Evolutionary conservation across 192 early-diverging fungal genomes (phyloP).

Genomic region (Podila horticola): DNA sequence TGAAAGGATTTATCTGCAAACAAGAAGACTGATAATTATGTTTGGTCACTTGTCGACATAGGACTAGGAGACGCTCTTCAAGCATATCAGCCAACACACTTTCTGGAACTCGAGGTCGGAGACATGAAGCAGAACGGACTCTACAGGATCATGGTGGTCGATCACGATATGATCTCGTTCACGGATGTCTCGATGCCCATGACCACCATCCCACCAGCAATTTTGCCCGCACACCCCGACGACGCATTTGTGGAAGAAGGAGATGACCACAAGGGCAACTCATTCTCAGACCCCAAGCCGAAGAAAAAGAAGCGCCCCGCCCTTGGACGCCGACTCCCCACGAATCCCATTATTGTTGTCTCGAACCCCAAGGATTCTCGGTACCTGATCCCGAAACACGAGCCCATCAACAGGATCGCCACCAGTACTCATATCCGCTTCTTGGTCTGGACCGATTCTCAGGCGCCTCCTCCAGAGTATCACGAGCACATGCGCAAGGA

Average conservation of each 20-base stretch:
- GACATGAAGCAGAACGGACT: slow-evolving; percentile 91
- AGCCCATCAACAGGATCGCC: slow-evolving; percentile 73
- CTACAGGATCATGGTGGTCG: slow-evolving; percentile 88
- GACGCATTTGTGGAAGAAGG: not conserved
- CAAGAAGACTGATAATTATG: not conserved
- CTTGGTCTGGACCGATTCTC: slow-evolving; percentile 73
- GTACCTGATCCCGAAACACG: slow-evolving; percentile 74
- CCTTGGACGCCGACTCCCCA: slow-evolving; percentile 55
- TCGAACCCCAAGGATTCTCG: slow-evolving; percentile 91
- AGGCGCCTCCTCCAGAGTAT: slow-evolving; percentile 28
- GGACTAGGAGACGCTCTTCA: slow-evolving; percentile 69
- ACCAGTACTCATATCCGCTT: slow-evolving; percentile 78
- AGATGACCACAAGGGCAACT: slow-evolving; percentile 1
- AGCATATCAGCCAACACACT: slow-evolving; percentile 72
- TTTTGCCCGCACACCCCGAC: slow-evolving; percentile 17
- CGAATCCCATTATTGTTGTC: slow-evolving; percentile 77
- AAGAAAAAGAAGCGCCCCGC: slow-evolving; percentile 33
- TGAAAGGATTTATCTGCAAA: not conserved
- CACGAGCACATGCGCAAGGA: slow-evolving; percentile 28
- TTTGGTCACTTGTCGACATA: not conserved
- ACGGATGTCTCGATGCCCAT: slow-evolving; percentile 76
- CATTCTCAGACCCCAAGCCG: not conserved
- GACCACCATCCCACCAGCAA: slow-evolving; percentile 63
- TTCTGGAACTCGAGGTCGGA: slow-evolving; percentile 86
- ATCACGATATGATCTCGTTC: slow-evolving; percentile 88